phyloP scores from a whole-genome alignment of 1,284 basidiomycete species.

The Trichosporon sp. region DNA sequence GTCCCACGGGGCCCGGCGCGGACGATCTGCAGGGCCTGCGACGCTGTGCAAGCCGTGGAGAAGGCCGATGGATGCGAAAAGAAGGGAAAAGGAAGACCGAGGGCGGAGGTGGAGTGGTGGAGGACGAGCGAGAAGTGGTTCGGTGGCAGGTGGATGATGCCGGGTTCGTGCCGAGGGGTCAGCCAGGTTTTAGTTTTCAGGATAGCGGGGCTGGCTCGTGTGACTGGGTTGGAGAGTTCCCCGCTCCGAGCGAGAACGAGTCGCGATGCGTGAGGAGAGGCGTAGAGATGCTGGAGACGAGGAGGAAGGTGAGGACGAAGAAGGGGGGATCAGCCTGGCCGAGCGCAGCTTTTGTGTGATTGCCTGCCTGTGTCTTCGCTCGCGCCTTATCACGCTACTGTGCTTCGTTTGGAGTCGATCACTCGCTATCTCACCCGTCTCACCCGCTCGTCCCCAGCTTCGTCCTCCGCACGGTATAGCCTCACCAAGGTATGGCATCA shows the following conservation, averaged over 20 bases:
- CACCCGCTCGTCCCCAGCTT: neutral
- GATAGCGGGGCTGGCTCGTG: neutral
- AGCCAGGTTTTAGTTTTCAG: slow-evolving; percentile 5
- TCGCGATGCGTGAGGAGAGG: neutral
- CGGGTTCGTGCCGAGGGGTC: neutral
- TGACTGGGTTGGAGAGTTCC: neutral
- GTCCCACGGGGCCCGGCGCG: neutral
- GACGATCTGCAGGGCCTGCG: neutral
- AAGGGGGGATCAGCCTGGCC: neutral
- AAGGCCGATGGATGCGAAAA: neutral
- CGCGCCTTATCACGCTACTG: neutral
- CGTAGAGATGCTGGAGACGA: neutral
- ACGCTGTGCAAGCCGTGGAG: neutral
- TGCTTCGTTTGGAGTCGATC: neutral
- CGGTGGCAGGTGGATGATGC: neutral
- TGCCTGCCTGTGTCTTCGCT: neutral
- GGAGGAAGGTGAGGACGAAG: neutral
- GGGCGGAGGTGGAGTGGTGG: neutral
- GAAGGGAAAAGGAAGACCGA: neutral
- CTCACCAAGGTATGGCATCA: neutral
- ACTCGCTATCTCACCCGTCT: neutral
- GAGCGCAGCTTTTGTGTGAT: neutral
- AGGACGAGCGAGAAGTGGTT: neutral
- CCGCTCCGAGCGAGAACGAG: neutral
- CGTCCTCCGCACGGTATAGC: neutral